Percentiles rank a stretch among this genome's conserved stretches.
These are phyloP conservation scores for Tetradesmus lagerheimii DNA, from an alignment of 139 green algal genomes.

Conservation along the genomic window DNA sequence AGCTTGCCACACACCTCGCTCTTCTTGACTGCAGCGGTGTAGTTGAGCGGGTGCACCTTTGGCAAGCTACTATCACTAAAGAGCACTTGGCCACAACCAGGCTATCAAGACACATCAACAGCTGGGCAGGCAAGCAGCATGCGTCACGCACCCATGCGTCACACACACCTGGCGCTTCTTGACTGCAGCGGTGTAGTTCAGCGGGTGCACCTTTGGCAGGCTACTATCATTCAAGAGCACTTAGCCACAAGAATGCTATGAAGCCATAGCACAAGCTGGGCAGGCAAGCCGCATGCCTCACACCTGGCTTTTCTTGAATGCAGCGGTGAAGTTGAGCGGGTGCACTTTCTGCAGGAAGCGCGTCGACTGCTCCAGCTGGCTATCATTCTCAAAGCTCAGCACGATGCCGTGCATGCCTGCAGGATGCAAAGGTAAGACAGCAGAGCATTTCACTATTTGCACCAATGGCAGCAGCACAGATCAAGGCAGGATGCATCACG, in stretches of 20 bases:
- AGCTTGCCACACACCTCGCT: conserved; percentile 1
- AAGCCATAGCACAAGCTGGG: background rate
- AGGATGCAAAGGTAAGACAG: background rate
- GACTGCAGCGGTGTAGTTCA: no score
- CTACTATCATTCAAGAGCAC: no score
- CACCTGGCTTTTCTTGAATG: conserved; percentile 88
- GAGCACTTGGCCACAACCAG: background rate
- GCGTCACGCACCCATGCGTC: no score
- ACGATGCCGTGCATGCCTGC: conserved; percentile 60
- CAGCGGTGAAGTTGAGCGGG: conserved; percentile 77
- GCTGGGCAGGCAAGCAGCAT: no score
- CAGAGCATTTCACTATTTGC: background rate
- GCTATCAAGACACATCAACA: no score
- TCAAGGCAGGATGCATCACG: no score
- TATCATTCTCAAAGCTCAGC: conserved; percentile 56
- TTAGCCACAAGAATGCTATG: background rate
- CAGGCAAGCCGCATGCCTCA: background rate
- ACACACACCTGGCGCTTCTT: background rate
- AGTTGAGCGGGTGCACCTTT: background rate
- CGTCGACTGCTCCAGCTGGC: conserved; percentile 56
- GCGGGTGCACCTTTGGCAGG: background rate
- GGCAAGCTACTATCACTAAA: background rate
- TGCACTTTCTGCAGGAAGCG: conserved; percentile 74
- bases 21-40: background rate
- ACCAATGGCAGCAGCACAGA: no score